These are phyloP conservation scores for Phaeosphaeriaceae sp. DNA, from an alignment of 2,329 filamentous ascomycete genomes.

Conservation along the genomic window DNA sequence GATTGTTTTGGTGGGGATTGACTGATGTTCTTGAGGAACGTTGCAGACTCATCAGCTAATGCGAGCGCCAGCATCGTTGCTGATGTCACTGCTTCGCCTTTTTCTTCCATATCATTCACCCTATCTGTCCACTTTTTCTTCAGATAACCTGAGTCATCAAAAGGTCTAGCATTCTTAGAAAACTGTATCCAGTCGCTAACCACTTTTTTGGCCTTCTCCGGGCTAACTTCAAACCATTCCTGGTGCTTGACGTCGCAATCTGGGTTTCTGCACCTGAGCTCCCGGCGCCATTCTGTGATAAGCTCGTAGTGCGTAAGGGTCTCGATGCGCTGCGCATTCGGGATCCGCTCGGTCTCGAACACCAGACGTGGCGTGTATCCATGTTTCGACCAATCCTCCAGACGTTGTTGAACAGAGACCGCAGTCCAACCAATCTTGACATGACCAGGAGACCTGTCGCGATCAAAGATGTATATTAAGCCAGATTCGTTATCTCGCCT, in stretches of 20 bases:
- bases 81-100: no score
- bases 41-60: no score
- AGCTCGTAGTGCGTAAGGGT: constrained; percentile 11
- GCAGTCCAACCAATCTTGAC: constrained; percentile 18
- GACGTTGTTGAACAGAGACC: constrained; percentile 4
- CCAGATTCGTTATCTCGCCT: constrained; percentile 9
- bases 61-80: no score
- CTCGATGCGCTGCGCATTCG: constrained; percentile 10
- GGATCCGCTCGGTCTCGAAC: constrained; percentile 1
- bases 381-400: constrained; percentile 9
- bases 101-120: no score
- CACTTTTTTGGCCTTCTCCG: no score
- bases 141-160: no score
- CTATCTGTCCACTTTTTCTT: no score
- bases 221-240: constrained; percentile 9
- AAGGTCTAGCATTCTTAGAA: no score
- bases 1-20: no score
- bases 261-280: constrained; percentile 3
- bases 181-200: no score
- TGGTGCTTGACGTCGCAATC: neutral
- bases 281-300: constrained; percentile 10
- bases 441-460: constrained; percentile 7
- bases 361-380: constrained; percentile 6
- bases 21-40: no score
- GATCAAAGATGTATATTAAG: constrained; percentile 12